These are phyloP conservation scores for Trapa incisa DNA, from an alignment of 345 rosid genomes.

Conservation along the genomic window DNA sequence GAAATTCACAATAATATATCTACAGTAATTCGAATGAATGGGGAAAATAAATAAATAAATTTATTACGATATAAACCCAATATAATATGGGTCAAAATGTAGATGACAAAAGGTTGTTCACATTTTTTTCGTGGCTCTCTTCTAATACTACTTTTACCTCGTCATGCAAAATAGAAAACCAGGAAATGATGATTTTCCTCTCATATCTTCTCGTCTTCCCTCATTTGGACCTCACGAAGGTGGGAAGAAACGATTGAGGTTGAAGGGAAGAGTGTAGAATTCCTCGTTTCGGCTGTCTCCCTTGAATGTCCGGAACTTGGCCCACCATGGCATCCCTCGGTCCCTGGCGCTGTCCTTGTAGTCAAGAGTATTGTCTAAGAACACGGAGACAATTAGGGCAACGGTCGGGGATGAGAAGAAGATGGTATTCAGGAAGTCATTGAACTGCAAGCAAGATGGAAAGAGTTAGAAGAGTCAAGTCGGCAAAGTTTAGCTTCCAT, in stretches of 20 bases:
- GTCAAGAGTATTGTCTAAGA: slow-evolving; percentile 87
- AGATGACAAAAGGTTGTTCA: too few relatives aligned
- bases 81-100: too few relatives aligned
- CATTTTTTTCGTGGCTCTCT: too few relatives aligned
- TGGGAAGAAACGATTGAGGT: slow-evolving; percentile 91
- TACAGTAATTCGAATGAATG: too few relatives aligned
- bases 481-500: too few relatives aligned
- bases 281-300: slow-evolving; percentile 86
- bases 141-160: neutral
- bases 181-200: slow-evolving; percentile 21
- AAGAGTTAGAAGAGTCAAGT: too few relatives aligned
- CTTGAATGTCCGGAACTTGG: slow-evolving; percentile 67
- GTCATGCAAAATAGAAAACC: neutral
- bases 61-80: too few relatives aligned
- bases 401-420: slow-evolving; percentile 88
- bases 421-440: slow-evolving; percentile 90
- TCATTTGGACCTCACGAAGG: slow-evolving; percentile 37
- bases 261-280: slow-evolving; percentile 93
- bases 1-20: too few relatives aligned
- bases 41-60: too few relatives aligned
- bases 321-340: slow-evolving; percentile 98
- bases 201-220: neutral
- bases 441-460: slow-evolving; percentile 38
- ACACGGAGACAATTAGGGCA: slow-evolving; percentile 59
- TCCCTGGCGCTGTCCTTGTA: slow-evolving; percentile 78